phyloP scores from a whole-genome alignment of 2,329 filamentous ascomycete genomes.

The Epichloe glyceriae region DNA sequence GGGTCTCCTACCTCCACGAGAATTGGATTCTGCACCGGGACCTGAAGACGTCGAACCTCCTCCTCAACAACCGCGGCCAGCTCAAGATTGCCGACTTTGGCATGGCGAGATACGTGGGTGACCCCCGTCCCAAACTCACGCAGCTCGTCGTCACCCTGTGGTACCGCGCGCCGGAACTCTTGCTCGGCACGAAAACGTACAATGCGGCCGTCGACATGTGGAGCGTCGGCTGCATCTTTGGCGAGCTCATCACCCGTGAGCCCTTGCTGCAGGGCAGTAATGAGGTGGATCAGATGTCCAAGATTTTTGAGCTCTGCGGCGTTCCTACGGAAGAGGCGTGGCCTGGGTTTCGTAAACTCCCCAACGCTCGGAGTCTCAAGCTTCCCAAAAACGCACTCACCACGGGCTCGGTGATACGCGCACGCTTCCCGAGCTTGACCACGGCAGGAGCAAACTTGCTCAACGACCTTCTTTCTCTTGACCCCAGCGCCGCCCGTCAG shows the following conservation, averaged over 20 bases:
- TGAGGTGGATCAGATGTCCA: constrained; percentile 79
- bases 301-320: constrained; percentile 82
- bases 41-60: constrained; percentile 84
- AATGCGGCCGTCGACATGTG: constrained; percentile 76
- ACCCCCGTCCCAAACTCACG: constrained; percentile 67
- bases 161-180: constrained; percentile 86
- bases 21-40: constrained; percentile 90
- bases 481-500: constrained; percentile 62
- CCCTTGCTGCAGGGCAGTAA: constrained; percentile 80
- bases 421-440: constrained; percentile 73
- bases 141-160: constrained; percentile 92
- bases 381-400: constrained; percentile 39
- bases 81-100: constrained; percentile 97
- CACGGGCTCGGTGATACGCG: constrained; percentile 47
- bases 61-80: constrained; percentile 88
- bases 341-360: constrained; percentile 76
- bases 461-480: constrained; percentile 54
- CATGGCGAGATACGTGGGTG: constrained; percentile 83
- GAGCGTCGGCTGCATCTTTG: constrained; percentile 93
- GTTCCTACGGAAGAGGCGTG: constrained; percentile 71
- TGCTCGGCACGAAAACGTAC: constrained; percentile 70
- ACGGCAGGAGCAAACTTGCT: constrained; percentile 60
- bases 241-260: constrained; percentile 72
- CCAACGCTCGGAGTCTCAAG: constrained; percentile 70
- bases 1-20: constrained; percentile 72